These are phyloP conservation scores for Ogataea trehalophila DNA, from an alignment of 805 yeast species.

Conservation along the genomic window DNA sequence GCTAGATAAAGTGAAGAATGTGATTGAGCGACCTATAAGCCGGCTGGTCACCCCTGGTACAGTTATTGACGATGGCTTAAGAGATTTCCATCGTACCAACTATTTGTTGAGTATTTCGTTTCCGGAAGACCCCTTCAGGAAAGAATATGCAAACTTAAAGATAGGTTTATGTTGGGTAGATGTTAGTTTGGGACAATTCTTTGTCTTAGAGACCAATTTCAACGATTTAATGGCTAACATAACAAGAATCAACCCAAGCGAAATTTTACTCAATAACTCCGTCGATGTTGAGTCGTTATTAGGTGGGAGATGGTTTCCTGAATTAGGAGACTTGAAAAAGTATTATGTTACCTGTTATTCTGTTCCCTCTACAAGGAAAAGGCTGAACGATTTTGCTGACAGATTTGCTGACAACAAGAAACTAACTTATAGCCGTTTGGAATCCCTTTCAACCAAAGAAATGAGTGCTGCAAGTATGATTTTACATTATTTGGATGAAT, in stretches of 20 bases:
- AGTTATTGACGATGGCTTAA: conserved; percentile 75
- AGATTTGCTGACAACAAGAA: conserved; percentile 36
- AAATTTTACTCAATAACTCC: conserved; percentile 55
- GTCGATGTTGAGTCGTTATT: conserved; percentile 36
- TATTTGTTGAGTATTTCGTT: conserved; percentile 62
- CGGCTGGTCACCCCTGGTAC: conserved; percentile 92
- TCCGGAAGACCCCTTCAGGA: conserved; percentile 42
- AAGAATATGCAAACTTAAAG: conserved; percentile 31
- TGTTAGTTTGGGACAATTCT: conserved; percentile 75
- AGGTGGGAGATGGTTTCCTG: conserved; percentile 51
- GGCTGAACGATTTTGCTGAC: conserved; percentile 32
- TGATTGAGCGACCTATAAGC: conserved; percentile 62
- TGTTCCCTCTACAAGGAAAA: conserved; percentile 36
- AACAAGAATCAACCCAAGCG: conserved; percentile 76
- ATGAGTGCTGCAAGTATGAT: conserved; percentile 57
- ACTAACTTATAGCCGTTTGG: conserved; percentile 22
- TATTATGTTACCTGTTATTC: conserved; percentile 55
- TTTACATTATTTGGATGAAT: conserved; percentile 64
- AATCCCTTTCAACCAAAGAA: conserved; percentile 41
- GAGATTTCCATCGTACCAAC: conserved; percentile 69
- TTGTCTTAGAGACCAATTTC: conserved; percentile 58
- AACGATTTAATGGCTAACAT: conserved; percentile 65
- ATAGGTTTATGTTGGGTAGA: conserved; percentile 89
- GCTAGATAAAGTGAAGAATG: conserved; percentile 22
- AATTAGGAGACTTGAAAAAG: conserved; percentile 51